Evolutionary conservation across 1,284 basidiomycete species (phyloP).

Genomic region (Albatrellus sp.): DNA sequence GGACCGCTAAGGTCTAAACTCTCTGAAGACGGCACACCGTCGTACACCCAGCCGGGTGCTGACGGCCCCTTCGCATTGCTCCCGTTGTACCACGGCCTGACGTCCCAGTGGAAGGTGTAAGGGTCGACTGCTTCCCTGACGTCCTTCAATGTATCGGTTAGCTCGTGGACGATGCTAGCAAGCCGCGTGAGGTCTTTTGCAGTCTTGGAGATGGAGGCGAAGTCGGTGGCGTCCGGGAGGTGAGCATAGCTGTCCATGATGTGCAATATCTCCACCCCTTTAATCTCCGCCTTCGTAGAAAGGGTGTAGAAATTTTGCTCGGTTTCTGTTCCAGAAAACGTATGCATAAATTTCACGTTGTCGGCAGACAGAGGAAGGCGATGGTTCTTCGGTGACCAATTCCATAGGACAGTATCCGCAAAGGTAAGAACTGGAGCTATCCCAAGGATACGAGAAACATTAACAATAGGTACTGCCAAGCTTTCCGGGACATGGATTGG

Average conservation of each 20-base stretch:
- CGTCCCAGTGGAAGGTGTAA: slow-evolving; percentile 80
- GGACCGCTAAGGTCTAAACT: slow-evolving; percentile 71
- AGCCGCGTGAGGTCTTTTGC: slow-evolving; percentile 65
- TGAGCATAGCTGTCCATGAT: slow-evolving; percentile 78
- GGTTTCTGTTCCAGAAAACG: slow-evolving; percentile 79
- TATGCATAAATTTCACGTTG: slow-evolving; percentile 55
- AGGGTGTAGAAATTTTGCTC: slow-evolving; percentile 84
- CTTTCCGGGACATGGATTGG: slow-evolving; percentile 56
- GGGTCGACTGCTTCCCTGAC: slow-evolving; percentile 76
- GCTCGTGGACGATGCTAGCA: slow-evolving; percentile 58
- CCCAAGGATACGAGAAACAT: slow-evolving; percentile 65
- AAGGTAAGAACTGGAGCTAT: slow-evolving; percentile 93
- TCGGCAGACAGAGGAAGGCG: slow-evolving; percentile 39
- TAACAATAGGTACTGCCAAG: slow-evolving; percentile 71
- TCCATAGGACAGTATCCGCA: slow-evolving; percentile 94
- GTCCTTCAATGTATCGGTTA: slow-evolving; percentile 57
- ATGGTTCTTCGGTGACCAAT: slow-evolving; percentile 61
- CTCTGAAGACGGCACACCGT: slow-evolving; percentile 56
- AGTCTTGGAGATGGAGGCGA: slow-evolving; percentile 60
- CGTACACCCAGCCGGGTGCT: slow-evolving; percentile 68
- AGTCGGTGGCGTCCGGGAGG: slow-evolving; percentile 63
- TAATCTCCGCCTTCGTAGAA: slow-evolving; percentile 78
- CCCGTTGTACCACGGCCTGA: slow-evolving; percentile 90
- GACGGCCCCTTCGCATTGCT: slow-evolving; percentile 51
- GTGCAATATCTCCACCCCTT: slow-evolving; percentile 75